phyloP scores from a whole-genome alignment of 2,329 filamentous ascomycete species.

The Calonectria pseudoturangicola region DNA sequence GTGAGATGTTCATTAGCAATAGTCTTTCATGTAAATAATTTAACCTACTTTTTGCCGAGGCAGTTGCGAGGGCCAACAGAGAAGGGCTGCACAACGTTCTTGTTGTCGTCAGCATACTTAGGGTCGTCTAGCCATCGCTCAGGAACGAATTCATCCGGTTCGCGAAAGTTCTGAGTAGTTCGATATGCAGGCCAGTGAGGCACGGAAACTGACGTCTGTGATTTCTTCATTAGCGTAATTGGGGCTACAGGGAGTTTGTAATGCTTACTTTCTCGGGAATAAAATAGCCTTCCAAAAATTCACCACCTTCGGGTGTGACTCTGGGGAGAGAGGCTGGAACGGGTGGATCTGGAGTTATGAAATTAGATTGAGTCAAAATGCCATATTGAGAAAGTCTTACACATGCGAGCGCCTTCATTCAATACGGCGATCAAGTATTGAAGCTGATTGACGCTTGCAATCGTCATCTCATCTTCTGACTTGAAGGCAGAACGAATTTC shows the following conservation, averaged over 20 bases:
- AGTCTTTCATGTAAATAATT: neutral
- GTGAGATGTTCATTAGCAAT: neutral
- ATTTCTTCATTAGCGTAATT: neutral
- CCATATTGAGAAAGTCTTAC: neutral
- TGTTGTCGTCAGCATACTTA: neutral
- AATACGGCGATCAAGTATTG: slow-evolving; percentile 8
- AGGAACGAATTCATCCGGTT: neutral
- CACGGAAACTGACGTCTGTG: neutral
- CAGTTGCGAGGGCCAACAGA: slow-evolving; percentile 2
- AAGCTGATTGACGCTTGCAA: neutral
- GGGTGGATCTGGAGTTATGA: neutral
- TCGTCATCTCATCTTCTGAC: neutral
- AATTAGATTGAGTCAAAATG: neutral
- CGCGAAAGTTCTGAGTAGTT: neutral
- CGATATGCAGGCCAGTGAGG: neutral
- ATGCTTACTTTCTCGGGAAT: neutral
- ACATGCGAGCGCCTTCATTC: neutral
- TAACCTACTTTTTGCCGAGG: neutral
- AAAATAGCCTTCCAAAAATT: neutral
- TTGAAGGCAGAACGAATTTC: slow-evolving; percentile 6
- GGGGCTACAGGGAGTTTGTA: too few relatives aligned
- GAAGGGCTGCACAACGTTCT: neutral
- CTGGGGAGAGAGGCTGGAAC: neutral
- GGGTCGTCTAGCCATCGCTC: slow-evolving; percentile 4
- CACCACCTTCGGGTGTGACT: neutral